A percentile compares a stretch with the other conserved stretches of the same genome.
phyloP scores from a whole-genome alignment of 495 filamentous ascomycete genomes.

The Entonaema liquescens region DNA sequence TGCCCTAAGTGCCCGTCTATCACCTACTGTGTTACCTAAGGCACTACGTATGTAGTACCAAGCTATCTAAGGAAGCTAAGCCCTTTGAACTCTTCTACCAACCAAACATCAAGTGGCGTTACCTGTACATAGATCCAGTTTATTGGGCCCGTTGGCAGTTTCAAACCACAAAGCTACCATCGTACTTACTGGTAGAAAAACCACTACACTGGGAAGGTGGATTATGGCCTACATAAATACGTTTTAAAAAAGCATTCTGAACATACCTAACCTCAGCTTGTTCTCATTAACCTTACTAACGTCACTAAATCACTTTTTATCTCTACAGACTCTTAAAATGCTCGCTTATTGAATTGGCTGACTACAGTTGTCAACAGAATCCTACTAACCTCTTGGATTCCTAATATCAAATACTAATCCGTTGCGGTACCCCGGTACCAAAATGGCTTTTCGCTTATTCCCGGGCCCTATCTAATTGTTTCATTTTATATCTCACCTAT shows the following conservation, averaged over 20 bases:
- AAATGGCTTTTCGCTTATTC: conserved; percentile 2
- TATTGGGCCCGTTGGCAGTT: conserved; percentile 29
- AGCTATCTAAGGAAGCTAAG: not conserved
- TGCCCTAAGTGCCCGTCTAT: not conserved
- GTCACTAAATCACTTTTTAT: not conserved
- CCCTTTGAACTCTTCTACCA: not conserved
- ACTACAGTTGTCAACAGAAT: not conserved
- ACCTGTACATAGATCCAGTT: not conserved
- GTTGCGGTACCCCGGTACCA: conserved; percentile 4
- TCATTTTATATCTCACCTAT: conserved; percentile 24
- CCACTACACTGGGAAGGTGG: conserved; percentile 30
- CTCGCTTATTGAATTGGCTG: conserved; percentile 15
- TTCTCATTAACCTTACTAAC: not conserved
- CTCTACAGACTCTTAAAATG: not conserved
- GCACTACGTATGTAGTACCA: not conserved
- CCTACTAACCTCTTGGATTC: conserved; percentile 19
- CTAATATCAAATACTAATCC: no score
- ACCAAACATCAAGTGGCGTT: not conserved
- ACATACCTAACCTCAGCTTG: not conserved
- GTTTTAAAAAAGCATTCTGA: not conserved
- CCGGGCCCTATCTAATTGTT: conserved; percentile 22
- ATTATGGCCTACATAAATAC: conserved; percentile 8
- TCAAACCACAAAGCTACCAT: conserved; percentile 23
- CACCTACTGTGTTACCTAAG: not conserved
- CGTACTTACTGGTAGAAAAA: conserved; percentile 22